Conservation (phyloP, 176 grass and related monocot genomes). For the Eleusine coracana region DNA sequence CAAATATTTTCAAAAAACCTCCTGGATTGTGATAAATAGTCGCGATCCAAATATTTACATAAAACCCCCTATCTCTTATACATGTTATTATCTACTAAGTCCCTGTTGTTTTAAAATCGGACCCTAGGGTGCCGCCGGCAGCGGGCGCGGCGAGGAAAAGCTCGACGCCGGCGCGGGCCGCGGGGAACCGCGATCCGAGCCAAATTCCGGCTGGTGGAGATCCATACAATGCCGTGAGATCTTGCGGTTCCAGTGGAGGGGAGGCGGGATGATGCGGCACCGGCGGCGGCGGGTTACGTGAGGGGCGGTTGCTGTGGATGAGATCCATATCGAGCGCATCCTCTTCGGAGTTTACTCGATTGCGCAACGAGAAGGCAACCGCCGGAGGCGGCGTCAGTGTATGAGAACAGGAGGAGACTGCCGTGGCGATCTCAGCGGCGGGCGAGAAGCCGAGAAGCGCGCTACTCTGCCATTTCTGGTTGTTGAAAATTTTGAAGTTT, state of each 20-base stretch:
- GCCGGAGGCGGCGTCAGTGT: too few relatives aligned
- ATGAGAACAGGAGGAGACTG: background rate
- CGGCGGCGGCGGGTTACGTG: background rate
- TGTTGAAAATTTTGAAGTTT: background rate
- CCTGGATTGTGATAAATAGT: too few relatives aligned
- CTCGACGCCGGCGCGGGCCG: too few relatives aligned
- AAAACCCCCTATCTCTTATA: background rate
- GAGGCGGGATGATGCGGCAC: background rate
- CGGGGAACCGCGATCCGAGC: background rate
- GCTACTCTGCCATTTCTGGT: background rate
- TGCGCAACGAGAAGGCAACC: too few relatives aligned
- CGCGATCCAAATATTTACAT: background rate
- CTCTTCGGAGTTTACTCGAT: too few relatives aligned
- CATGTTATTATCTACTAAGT: background rate
- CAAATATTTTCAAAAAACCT: background rate
- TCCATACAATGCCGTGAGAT: background rate
- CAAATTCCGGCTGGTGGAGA: background rate
- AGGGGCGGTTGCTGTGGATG: background rate
- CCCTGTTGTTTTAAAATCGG: background rate
- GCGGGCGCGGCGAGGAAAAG: background rate
- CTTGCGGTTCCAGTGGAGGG: background rate
- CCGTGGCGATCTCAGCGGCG: background rate
- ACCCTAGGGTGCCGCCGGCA: too few relatives aligned
- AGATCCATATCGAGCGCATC: too few relatives aligned
- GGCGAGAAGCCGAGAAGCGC: background rate